These are phyloP conservation scores for Prunus salicina DNA, from an alignment of 306 rosid species.

Conservation along the genomic window DNA sequence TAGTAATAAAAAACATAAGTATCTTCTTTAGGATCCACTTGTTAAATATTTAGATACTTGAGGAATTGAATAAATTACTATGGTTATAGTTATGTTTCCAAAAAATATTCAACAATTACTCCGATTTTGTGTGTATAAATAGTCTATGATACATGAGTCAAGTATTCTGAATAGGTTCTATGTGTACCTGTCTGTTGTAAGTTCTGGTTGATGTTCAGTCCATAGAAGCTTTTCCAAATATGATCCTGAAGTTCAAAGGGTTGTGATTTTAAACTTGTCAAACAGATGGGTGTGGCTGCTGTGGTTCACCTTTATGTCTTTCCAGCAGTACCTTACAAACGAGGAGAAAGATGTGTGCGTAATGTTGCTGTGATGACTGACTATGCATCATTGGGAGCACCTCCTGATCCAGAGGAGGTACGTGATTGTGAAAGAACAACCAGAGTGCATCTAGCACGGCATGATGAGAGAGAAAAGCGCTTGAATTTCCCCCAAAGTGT, in stretches of 20 bases:
- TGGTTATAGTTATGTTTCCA: background rate
- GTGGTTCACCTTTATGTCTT: constrained; percentile 90
- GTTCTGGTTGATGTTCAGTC: background rate
- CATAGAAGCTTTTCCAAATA: background rate
- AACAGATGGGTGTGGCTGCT: constrained; percentile 98
- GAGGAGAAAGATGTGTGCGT: constrained; percentile 97
- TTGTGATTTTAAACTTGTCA: constrained; percentile 29
- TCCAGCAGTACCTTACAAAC: constrained; percentile 92
- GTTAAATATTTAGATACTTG: background rate
- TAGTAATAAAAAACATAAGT: background rate
- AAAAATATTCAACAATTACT: background rate
- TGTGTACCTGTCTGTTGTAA: background rate
- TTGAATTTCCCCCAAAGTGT: constrained; percentile 82
- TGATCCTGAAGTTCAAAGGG: constrained; percentile 13
- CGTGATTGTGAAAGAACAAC: constrained; percentile 77
- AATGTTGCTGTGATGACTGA: constrained; percentile 89
- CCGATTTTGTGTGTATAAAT: background rate
- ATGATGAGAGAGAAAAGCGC: constrained; percentile 61
- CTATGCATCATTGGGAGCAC: constrained; percentile 82
- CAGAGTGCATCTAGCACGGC: constrained; percentile 50
- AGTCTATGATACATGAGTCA: background rate
- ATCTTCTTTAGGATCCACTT: background rate
- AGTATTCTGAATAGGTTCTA: background rate
- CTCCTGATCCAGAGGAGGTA: constrained; percentile 95
- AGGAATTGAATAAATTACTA: background rate